Evolutionary conservation across 108 stramenopile species (phyloP).

Genomic region (Cyclostephanos tholiformis): DNA sequence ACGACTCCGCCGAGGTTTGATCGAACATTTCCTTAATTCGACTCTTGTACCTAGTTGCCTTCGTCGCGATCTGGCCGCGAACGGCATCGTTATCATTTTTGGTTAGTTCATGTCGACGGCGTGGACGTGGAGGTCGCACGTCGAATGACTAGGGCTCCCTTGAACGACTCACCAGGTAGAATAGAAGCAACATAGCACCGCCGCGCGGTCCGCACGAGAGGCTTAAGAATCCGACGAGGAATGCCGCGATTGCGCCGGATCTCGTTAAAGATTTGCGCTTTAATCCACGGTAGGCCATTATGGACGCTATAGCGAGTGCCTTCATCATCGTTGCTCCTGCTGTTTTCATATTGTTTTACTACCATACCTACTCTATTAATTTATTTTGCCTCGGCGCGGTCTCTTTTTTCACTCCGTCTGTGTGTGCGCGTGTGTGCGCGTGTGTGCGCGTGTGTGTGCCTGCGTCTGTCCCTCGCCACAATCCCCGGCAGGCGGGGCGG

Average conservation of each 20-base stretch:
- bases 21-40: constrained; percentile 58
- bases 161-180: constrained; percentile 53
- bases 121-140: not conserved
- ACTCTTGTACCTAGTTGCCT: constrained; percentile 75
- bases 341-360: no score
- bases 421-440: no score
- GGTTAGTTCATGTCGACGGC: not conserved
- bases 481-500: no score
- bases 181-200: constrained; percentile 67
- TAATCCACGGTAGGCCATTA: not conserved
- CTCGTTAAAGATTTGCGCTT: not conserved
- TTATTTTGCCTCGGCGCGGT: no score
- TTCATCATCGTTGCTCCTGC: not conserved
- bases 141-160: not conserved
- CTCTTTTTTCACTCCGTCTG: no score
- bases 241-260: constrained; percentile 40
- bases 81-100: no score
- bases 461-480: no score
- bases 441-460: no score
- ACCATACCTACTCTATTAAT: no score
- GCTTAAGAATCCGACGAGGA: constrained; percentile 69
- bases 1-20: constrained; percentile 41
- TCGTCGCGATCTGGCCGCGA: constrained; percentile 61
- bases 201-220: constrained; percentile 69
- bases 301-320: not conserved